Conservation (phyloP, 352 stramenopile genomes). For the Globisporangium abappressorium region DNA sequence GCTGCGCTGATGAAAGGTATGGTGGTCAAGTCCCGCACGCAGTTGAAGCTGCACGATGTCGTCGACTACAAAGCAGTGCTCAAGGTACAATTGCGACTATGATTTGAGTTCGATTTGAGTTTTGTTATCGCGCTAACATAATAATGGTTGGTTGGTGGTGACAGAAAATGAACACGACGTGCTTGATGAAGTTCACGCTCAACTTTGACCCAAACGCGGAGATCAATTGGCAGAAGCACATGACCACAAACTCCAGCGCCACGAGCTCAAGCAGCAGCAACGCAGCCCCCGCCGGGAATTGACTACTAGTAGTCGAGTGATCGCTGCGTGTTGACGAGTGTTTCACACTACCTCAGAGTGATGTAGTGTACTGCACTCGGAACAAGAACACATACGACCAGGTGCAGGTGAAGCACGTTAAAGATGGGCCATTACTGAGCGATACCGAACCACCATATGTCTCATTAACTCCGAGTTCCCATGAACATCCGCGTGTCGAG, state of each 20-base stretch:
- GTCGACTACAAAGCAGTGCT: constrained; percentile 56
- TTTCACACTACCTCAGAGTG: too few species aligned
- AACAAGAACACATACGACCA: too few species aligned
- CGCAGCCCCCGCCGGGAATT: neutral
- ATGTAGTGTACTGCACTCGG: too few species aligned
- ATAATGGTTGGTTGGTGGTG: neutral
- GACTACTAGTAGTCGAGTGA: neutral
- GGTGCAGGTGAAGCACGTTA: too few species aligned
- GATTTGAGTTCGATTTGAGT: neutral
- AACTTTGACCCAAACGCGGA: constrained; percentile 69
- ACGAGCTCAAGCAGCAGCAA: neutral
- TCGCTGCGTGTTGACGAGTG: too few species aligned
- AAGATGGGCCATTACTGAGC: too few species aligned
- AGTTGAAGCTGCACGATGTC: constrained; percentile 47
- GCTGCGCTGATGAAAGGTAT: constrained; percentile 38
- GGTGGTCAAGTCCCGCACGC: constrained; percentile 33
- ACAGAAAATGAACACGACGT: constrained; percentile 65
- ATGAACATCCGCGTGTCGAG: too few species aligned
- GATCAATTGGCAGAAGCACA: constrained; percentile 37
- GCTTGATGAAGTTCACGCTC: constrained; percentile 75
- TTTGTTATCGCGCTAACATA: neutral
- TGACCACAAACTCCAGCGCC: neutral
- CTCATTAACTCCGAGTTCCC: too few species aligned
- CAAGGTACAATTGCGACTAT: constrained; percentile 27
- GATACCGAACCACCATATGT: too few species aligned